Evolutionary conservation across 129 eudicot species (phyloP), one percentile per base, ranked within the genome.

Genomic region (Sambucus nigra): DNA sequence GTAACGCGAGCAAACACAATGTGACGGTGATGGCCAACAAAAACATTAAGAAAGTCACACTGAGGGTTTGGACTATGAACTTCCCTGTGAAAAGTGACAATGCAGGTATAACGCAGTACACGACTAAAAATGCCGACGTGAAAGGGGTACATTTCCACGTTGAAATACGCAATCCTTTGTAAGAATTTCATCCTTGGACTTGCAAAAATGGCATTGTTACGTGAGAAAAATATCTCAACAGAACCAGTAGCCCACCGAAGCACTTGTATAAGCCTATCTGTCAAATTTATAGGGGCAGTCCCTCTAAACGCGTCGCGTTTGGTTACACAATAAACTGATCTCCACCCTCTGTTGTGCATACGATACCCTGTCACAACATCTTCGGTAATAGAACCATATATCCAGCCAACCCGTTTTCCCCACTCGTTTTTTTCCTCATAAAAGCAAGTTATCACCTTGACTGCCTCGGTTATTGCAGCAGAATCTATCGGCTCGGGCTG

Each of bases 321-420:
- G n/a, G n/a, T n/a, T n/a, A 80, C 88, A 48, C 82, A 80, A 48
- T 80, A 75, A 5, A 80, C 52, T 44, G 88, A 80, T 58, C 87
- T 72, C 88, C 88, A 80, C 0, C 83, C 88, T 52, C 88, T 51
- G 21, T 80, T 80, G 63, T 80, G 80, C n/a, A n/a, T n/a, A n/a
- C n/a, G n/a, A n/a, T n/a, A n/a, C n/a, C n/a, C n/a, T n/a, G n/a
- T n/a, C n/a, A n/a, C n/a, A n/a, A n/a, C n/a, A n/a, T n/a, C n/a
- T n/a, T n/a, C n/a, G n/a, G n/a, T n/a, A n/a, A n/a, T n/a, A n/a
- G n/a, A n/a, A n/a, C n/a, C n/a, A n/a, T n/a, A n/a, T n/a, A n/a
- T n/a, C n/a, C n/a, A n/a, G n/a, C n/a, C n/a, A n/a, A n/a, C n/a
- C n/a, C n/a, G n/a, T n/a, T n/a, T n/a, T n/a, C n/a, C n/a, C n/a